Evolutionary conservation across 768 basidiomycete genomes (phyloP).

Genomic region (Rhizopogon rudus): DNA sequence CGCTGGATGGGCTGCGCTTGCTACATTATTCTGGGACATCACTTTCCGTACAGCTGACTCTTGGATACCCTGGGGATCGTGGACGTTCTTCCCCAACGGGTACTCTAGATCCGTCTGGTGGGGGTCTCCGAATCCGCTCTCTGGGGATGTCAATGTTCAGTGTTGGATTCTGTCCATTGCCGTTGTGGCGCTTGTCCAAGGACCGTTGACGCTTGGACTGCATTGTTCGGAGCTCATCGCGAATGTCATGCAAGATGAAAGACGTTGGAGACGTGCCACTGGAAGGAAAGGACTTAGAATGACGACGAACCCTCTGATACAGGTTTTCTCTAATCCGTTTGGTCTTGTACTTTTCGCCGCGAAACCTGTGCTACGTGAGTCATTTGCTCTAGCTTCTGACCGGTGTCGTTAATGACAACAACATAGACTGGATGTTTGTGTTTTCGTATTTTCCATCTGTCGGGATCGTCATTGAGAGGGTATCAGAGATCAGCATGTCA

Average conservation of each 20-base stretch:
- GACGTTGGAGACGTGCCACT: conserved; percentile 19
- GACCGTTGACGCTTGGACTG: conserved; percentile 21
- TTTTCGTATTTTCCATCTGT: conserved; percentile 17
- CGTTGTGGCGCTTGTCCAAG: conserved; percentile 23
- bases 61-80: too few relatives aligned
- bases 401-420: background rate
- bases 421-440: conserved; percentile 28
- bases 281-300: conserved; percentile 10
- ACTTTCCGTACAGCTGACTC: too few relatives aligned
- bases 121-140: conserved; percentile 9
- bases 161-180: conserved; percentile 22
- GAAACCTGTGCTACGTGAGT: conserved; percentile 24
- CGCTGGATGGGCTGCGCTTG: conserved; percentile 16
- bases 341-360: conserved; percentile 10
- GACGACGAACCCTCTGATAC: conserved; percentile 15
- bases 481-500: conserved; percentile 5
- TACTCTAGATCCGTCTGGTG: too few relatives aligned
- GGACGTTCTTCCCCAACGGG: too few relatives aligned
- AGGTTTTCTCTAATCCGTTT: conserved; percentile 16
- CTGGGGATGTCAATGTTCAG: conserved; percentile 14
- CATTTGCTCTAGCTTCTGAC: background rate
- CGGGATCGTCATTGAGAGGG: background rate
- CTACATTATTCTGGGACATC: conserved; percentile 2
- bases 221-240: conserved; percentile 24
- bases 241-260: conserved; percentile 24